Conservation (phyloP, 441 rosid genomes). For the Brassica hybrid region DNA sequence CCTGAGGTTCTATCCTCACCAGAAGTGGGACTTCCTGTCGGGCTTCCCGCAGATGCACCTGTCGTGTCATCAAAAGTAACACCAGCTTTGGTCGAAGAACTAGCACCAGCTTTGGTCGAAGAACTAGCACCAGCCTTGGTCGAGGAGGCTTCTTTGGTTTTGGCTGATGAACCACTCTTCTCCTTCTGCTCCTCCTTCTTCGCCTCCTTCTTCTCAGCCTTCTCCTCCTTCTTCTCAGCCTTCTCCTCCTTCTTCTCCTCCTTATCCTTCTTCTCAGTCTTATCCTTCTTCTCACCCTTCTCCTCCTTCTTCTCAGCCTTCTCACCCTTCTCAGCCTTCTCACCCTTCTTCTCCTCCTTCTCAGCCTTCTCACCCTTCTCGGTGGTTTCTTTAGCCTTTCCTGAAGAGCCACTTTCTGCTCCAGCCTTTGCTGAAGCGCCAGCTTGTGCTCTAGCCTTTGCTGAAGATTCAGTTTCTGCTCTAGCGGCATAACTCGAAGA, state of each 20-base stretch:
- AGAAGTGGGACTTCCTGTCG: conserved; percentile 15
- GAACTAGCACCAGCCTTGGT: not conserved
- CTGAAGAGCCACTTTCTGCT: not conserved
- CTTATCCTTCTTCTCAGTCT: not conserved
- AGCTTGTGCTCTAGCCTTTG: not conserved
- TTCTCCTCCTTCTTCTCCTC: too few species aligned
- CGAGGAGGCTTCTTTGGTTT: not conserved
- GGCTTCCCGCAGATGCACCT: conserved; percentile 5
- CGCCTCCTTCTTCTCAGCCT: not conserved
- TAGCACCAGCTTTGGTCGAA: not conserved
- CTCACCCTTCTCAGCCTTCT: not conserved
- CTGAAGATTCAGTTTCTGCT: not conserved
- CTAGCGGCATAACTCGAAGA: not conserved
- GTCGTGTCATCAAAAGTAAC: not conserved
- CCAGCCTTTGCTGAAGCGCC: not conserved
- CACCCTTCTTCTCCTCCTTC: not conserved
- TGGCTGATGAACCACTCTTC: not conserved
- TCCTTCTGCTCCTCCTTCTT: not conserved
- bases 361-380: not conserved
- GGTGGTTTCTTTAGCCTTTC: too few species aligned
- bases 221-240: not conserved
- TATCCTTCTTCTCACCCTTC: not conserved
- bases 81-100: not conserved
- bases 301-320: not conserved
- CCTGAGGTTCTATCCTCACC: not conserved